Evolutionary conservation across 2,329 filamentous ascomycete species (phyloP), one percentile per base, ranked within the genome.

Genomic region (Delphinella strobiligena): DNA sequence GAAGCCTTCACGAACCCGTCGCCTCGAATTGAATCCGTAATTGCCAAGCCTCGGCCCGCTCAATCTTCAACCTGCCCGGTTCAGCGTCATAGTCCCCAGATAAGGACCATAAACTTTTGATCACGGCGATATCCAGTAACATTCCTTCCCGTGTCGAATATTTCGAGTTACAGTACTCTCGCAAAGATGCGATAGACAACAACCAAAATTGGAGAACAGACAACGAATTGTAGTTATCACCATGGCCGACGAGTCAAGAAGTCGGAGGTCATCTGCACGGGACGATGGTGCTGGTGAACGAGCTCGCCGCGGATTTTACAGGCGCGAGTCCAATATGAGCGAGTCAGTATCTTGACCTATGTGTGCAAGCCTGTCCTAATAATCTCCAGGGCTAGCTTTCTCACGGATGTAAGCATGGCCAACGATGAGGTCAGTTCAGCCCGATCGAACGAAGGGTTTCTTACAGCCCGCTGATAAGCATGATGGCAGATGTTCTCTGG

Each of bases 381-480:
- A 54, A 42, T 38, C 10, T 27, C 35, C 31, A 38, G 72, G 67
- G 61, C 79, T 27, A 93, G 85, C 61, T 80, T 95, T 50, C 80
- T 94, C 51, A 86, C 86, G 49, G 86, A 94, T 61, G 88, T 96
- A n/a, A 89, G 95, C 59, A 96, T 98, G 91, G 89, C 91, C 15
- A 86, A 93, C 37, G 85, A 94, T 58, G 89, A 96, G 74, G 84
- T 91, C 55, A 38, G 62, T 17, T 42, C 16, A 10, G 17, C 30
- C 31, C 22, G 7, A 45, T 37, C 33, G 19, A 27, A 31, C 36
- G 22, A 34, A 15, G 38, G n/a, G n/a, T n/a, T n/a, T n/a, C n/a
- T n/a, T n/a, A n/a, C n/a, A n/a, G n/a, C n/a, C n/a, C n/a, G 37
- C 32, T 31, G 36, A 27, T 9, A n/a, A 12, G 15, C 18, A 29